Evolutionary conservation across 148 eudicot species (phyloP).

Genomic region (Amaranthus hypochondriacus): DNA sequence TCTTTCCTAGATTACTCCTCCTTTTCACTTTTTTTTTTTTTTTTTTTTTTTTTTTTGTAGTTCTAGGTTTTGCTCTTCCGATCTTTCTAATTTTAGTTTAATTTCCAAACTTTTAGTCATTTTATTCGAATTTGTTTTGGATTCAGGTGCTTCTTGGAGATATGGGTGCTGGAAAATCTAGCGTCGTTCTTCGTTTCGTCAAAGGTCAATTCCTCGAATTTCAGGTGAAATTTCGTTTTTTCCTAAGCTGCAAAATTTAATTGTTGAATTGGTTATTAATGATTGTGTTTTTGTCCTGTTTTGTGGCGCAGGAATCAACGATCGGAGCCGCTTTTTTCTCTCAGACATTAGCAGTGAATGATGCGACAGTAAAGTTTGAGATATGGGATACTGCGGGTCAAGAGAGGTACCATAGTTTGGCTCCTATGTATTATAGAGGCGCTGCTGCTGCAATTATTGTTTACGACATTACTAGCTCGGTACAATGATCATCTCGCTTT

Average conservation of each 20-base stretch:
- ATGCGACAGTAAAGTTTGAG: constrained; percentile 89
- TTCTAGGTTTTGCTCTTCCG: too few relatives aligned
- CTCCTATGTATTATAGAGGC: constrained; percentile 98
- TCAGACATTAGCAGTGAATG: constrained; percentile 84
- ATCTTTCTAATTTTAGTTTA: too few relatives aligned
- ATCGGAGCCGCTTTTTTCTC: constrained; percentile 99
- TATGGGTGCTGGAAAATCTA: too few relatives aligned
- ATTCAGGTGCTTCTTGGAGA: too few relatives aligned
- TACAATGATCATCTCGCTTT: constrained; percentile 13
- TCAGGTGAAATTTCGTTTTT: too few relatives aligned
- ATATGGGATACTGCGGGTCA: constrained; percentile 98
- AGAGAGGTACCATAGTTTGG: constrained; percentile 97
- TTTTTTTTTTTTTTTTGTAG: too few relatives aligned
- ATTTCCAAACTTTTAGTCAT: too few relatives aligned
- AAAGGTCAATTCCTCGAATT: too few relatives aligned
- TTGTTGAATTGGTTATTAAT: background rate
- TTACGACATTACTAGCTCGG: constrained; percentile 78
- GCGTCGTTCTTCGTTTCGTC: too few relatives aligned
- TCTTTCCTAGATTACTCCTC: too few relatives aligned
- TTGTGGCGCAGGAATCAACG: constrained; percentile 72
- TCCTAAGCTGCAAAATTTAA: background rate
- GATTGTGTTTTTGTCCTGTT: background rate
- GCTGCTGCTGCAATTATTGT: constrained; percentile 98
- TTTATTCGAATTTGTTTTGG: too few relatives aligned
- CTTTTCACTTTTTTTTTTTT: too few relatives aligned